Base-by-base conservation (phyloP, 306 rosid species). In the Castanea crenata region DNA sequence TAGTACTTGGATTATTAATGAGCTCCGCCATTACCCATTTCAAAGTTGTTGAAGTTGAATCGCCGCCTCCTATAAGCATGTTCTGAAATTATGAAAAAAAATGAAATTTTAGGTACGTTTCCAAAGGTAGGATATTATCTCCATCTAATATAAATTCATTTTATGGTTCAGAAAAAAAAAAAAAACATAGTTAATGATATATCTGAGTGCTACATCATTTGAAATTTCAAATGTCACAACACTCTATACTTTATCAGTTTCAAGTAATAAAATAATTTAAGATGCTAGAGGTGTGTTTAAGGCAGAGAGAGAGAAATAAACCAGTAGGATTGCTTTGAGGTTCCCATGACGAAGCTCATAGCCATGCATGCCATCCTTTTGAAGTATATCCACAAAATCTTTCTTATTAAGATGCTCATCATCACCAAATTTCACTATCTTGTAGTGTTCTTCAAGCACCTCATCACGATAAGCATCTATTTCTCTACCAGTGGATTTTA, bases 21-120 rank as follows among this genome's bases (percentile, higher is more conserved):
- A 83, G 65, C 79, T 86, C 87, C 31, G 85, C 59, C 81, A 86
- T 77, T n/a, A 65, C 16, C 89, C 87, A 78, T 18, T 77, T 79
- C 44, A 67, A 18, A 5, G 73, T 4, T 13, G 85, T 54, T 5
- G 79, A 59, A 1, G 77, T 29, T 2, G 87, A 58, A 11, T 83
- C 16, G 15, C 4, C 4, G 4, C 15, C 15, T 49, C 54, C 54
- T 74, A 19, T 35, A 31, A 83, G 55, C 84, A 82, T 65, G 72
- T 86, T 80, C 82, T 85, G 46, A 64, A 25, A 67, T 64, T 21
- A 49, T 13, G 15, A 5, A 21, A 15, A 15, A 23, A 12, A 55
- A 55, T 2, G 15, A 12, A 49, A 13, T 14, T 49, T 49, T 49
- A 49, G 54, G 1, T 49, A 49, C 52, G 70, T 55, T 79, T 74